Conservation (phyloP, 345 rosid species). For the Aegle marmelos region DNA sequence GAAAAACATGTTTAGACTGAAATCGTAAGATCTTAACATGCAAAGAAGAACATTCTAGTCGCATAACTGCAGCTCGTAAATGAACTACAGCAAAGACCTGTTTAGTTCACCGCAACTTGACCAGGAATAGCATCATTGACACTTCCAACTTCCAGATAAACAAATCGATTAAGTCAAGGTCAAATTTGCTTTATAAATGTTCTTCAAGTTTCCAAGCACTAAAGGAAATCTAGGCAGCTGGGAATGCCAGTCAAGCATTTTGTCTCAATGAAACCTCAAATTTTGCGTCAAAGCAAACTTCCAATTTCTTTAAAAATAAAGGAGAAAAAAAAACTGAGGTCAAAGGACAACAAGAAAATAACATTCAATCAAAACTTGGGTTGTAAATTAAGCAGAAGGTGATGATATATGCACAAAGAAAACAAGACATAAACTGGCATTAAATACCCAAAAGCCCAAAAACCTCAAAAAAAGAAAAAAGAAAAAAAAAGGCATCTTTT, state of each 20-base stretch:
- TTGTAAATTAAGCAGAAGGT: neutral
- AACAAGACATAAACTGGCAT: neutral
- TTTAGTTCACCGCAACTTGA: conserved; percentile 5
- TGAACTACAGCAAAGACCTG: neutral
- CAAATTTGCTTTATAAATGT: neutral
- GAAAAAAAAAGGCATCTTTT: neutral
- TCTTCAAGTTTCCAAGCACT: neutral
- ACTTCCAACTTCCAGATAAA: neutral
- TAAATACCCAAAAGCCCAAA: neutral
- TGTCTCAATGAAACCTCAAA: neutral
- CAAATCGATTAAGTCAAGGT: neutral
- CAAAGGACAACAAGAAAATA: neutral
- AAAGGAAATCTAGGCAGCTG: neutral
- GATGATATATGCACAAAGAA: neutral
- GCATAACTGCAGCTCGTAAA: neutral
- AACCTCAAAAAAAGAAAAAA: neutral
- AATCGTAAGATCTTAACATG: neutral
- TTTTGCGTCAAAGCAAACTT: neutral
- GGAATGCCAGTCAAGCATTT: neutral
- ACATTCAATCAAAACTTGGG: neutral
- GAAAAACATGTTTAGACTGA: neutral
- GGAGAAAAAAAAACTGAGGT: neutral
- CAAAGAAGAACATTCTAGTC: neutral
- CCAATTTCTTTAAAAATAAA: neutral
- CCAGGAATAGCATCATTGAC: neutral